Evolutionary conservation across 2,329 filamentous ascomycete species (phyloP).

Genomic region (Claviceps africana): DNA sequence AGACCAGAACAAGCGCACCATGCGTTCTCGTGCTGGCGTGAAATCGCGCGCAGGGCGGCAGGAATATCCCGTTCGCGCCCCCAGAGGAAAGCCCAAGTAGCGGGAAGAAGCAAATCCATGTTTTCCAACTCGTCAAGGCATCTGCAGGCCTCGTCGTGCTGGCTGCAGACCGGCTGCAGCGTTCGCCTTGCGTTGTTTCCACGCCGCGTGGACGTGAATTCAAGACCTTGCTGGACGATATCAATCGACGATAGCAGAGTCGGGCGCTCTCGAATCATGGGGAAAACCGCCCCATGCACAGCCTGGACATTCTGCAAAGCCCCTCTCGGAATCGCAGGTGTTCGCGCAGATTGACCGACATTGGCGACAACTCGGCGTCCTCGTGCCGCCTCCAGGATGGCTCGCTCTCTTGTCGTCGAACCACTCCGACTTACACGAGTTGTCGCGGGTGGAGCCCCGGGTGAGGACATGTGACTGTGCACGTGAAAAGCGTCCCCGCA

Average conservation of each 20-base stretch:
- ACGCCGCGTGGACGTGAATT: background rate
- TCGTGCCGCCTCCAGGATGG: background rate
- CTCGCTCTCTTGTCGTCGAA: slow-evolving; percentile 3
- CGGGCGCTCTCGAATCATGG: background rate
- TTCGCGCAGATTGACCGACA: background rate
- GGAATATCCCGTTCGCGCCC: no score
- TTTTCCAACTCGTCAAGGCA: background rate
- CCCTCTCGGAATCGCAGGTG: background rate
- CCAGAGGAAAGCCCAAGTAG: no score
- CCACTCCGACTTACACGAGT: slow-evolving; percentile 5
- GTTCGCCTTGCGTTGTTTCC: background rate
- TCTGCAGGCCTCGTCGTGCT: background rate
- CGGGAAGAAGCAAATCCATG: background rate
- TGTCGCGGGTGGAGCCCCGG: slow-evolving; percentile 1
- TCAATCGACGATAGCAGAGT: background rate
- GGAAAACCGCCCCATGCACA: background rate
- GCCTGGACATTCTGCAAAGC: background rate
- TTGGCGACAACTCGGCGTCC: slow-evolving; percentile 2
- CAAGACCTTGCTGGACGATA: slow-evolving; percentile 2
- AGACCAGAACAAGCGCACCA: background rate
- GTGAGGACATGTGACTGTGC: background rate
- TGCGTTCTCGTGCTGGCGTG: background rate
- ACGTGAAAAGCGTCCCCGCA: slow-evolving; percentile 1
- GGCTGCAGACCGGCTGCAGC: background rate
- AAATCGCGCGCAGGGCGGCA: background rate